Evolutionary conservation across 768 basidiomycete species (phyloP).

Genomic region (Leccinellum rugosiceps): DNA sequence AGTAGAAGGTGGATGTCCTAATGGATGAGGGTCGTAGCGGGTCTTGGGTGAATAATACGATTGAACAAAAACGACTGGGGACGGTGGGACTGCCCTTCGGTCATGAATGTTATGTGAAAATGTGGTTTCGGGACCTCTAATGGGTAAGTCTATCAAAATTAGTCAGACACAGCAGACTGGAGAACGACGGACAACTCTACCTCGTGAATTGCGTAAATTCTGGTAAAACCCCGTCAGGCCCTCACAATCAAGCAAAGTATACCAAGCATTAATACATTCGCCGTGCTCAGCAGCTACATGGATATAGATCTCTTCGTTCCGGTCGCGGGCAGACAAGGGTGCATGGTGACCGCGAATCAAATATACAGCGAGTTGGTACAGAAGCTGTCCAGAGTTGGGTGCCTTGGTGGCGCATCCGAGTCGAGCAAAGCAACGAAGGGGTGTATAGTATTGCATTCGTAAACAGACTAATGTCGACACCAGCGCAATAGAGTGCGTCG

Average conservation of each 20-base stretch:
- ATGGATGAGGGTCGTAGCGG: constrained; percentile 44
- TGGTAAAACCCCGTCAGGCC: constrained; percentile 48
- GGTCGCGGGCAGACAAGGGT: constrained; percentile 64
- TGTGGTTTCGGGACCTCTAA: constrained; percentile 66
- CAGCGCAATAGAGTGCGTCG: constrained; percentile 71
- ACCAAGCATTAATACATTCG: constrained; percentile 57
- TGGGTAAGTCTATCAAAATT: constrained; percentile 44
- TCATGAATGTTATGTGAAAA: constrained; percentile 59
- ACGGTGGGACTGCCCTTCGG: constrained; percentile 45
- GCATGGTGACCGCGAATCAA: constrained; percentile 67
- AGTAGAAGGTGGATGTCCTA: constrained; percentile 38
- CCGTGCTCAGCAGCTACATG: constrained; percentile 79
- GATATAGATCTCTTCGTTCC: constrained; percentile 70
- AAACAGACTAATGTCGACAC: constrained; percentile 71
- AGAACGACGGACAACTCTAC: constrained; percentile 42
- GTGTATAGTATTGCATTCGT: constrained; percentile 64
- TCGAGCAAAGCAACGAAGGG: constrained; percentile 63
- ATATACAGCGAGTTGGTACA: constrained; percentile 63
- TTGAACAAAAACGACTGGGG: constrained; percentile 53
- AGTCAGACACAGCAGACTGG: not conserved
- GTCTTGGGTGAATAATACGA: constrained; percentile 49
- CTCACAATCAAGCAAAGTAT: constrained; percentile 67
- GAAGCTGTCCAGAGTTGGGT: constrained; percentile 34
- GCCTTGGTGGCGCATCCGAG: constrained; percentile 32
- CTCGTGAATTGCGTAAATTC: constrained; percentile 65